Percentiles rank a stretch among this genome's conserved stretches.
Conservation (phyloP, 2,329 filamentous ascomycete species). For the Didymosphaeria variabile region DNA sequence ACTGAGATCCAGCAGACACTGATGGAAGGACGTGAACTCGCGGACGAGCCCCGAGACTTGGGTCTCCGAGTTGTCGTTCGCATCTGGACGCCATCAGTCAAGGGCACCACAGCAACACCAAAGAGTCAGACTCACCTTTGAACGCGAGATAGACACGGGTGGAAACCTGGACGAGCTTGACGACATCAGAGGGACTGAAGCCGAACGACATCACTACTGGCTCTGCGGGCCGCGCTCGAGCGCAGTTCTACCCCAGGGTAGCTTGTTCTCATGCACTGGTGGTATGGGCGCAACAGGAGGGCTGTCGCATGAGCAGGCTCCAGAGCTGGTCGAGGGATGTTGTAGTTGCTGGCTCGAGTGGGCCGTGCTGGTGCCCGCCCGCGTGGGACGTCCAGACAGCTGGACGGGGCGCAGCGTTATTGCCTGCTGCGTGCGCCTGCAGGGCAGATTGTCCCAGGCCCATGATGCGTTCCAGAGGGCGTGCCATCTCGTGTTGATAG, state of each 20-base stretch:
- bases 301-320: conserved; percentile 30
- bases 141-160: conserved; percentile 45
- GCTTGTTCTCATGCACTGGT: conserved; percentile 34
- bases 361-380: conserved; percentile 17
- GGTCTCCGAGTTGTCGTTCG: conserved; percentile 44
- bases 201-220: conserved; percentile 40
- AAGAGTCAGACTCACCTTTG: conserved; percentile 33
- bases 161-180: conserved; percentile 44
- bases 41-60: conserved; percentile 43
- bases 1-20: conserved; percentile 37
- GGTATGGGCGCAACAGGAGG: conserved; percentile 17
- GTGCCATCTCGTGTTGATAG: conserved; percentile 23
- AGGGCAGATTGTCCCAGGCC: conserved; percentile 10
- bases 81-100: conserved; percentile 34
- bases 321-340: conserved; percentile 16
- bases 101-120: not conserved
- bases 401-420: conserved; percentile 14
- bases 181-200: conserved; percentile 40
- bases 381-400: conserved; percentile 7
- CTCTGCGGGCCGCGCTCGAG: conserved; percentile 36
- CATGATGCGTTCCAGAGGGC: conserved; percentile 2
- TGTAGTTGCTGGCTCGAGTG: conserved; percentile 21
- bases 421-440: conserved; percentile 19
- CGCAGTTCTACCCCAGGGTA: conserved; percentile 27
- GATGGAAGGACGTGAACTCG: conserved; percentile 42